Percentiles rank a stretch among this genome's conserved stretches.
These are phyloP conservation scores for Chalaropsis ovoidea DNA, from an alignment of 2,329 filamentous ascomycete species.

Conservation along the genomic window DNA sequence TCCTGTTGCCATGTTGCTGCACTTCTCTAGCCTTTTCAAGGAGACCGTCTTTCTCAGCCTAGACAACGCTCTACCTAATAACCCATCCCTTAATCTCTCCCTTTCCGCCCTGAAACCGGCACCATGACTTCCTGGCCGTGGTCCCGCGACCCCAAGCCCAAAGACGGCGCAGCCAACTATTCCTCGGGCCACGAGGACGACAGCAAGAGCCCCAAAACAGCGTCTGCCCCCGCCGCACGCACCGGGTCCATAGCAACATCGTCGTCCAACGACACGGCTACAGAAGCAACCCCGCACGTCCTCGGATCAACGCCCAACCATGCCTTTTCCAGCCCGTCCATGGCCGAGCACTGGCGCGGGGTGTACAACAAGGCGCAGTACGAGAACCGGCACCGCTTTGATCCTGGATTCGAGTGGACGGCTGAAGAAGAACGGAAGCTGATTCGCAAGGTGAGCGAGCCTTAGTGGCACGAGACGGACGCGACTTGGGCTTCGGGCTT, in stretches of 20 bases:
- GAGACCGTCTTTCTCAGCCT: neutral
- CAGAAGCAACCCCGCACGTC: constrained; percentile 29
- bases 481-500: neutral
- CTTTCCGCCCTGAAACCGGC: neutral
- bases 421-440: constrained; percentile 40
- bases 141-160: neutral
- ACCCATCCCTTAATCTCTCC: neutral
- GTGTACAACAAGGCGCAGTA: constrained; percentile 48
- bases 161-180: neutral
- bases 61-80: neutral
- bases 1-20: neutral
- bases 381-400: constrained; percentile 52
- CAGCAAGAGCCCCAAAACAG: neutral
- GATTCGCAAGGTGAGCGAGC: constrained; percentile 31
- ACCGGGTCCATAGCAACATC: constrained; percentile 16
- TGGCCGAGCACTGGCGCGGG: constrained; percentile 44
- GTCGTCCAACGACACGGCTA: constrained; percentile 25
- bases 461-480: neutral
- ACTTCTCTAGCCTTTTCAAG: neutral
- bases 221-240: constrained; percentile 6
- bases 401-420: constrained; percentile 37
- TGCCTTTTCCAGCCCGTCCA: constrained; percentile 41
- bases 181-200: constrained; percentile 8
- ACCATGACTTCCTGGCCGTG: constrained; percentile 8
- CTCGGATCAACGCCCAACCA: constrained; percentile 33